These are phyloP conservation scores for Penicillium digitatum DNA, from an alignment of 2,329 filamentous ascomycete species.

Conservation along the genomic window DNA sequence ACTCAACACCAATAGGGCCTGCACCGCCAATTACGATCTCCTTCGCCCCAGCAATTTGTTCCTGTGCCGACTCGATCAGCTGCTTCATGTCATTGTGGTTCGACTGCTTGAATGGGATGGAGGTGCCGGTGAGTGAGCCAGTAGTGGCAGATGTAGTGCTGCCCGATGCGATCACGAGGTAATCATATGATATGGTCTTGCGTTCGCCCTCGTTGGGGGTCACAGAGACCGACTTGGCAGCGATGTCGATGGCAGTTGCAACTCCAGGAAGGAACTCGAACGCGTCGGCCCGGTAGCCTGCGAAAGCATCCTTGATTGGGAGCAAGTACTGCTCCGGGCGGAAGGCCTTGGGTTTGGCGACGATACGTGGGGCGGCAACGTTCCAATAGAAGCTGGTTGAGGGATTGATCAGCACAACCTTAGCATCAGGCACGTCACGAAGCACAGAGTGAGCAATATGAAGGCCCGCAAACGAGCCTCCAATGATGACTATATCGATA, in stretches of 20 bases:
- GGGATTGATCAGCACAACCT: constrained; percentile 54
- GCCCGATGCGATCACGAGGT: constrained; percentile 56
- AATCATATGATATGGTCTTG: constrained; percentile 46
- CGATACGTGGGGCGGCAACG: constrained; percentile 51
- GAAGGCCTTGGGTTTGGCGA: constrained; percentile 49
- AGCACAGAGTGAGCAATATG: constrained; percentile 38
- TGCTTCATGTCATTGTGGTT: constrained; percentile 36
- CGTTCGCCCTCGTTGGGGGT: constrained; percentile 30
- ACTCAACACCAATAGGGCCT: constrained; percentile 49
- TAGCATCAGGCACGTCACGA: constrained; percentile 34
- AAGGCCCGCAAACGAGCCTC: constrained; percentile 38
- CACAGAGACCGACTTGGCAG: constrained; percentile 45
- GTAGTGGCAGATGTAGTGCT: constrained; percentile 46
- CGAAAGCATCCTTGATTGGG: constrained; percentile 50
- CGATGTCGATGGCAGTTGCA: constrained; percentile 47
- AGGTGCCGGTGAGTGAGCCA: constrained; percentile 25
- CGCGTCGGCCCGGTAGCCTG: constrained; percentile 45
- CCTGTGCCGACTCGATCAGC: constrained; percentile 35
- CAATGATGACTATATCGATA: constrained; percentile 35
- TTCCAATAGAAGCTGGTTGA: constrained; percentile 53
- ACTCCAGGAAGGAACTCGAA: constrained; percentile 52
- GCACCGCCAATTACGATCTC: constrained; percentile 49
- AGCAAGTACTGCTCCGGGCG: constrained; percentile 48
- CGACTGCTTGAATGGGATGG: constrained; percentile 43
- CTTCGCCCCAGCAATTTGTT: constrained; percentile 37